Percentiles rank a stretch among this genome's conserved stretches.
These are phyloP conservation scores for Pichiaceae sp. DNA, from an alignment of 1,139 yeast species.

Conservation along the genomic window DNA sequence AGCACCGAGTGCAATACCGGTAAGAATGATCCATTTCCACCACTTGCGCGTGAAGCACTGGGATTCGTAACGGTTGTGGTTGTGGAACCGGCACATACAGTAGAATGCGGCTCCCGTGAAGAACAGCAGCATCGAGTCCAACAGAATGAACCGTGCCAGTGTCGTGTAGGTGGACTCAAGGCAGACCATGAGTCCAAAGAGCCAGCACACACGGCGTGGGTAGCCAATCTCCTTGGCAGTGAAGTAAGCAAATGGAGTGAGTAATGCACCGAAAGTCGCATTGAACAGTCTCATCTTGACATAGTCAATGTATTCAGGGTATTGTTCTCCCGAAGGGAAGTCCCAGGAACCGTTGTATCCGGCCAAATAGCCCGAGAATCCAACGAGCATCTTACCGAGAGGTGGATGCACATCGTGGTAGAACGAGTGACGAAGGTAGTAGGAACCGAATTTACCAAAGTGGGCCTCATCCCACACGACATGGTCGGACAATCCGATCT, in stretches of 20 bases:
- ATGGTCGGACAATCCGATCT: constrained; percentile 39
- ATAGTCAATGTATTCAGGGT: constrained; percentile 81
- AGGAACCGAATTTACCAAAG: constrained; percentile 93
- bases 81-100: constrained; percentile 74
- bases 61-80: constrained; percentile 44
- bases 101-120: constrained; percentile 82
- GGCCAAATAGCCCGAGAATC: constrained; percentile 87
- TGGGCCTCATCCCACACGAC: constrained; percentile 66
- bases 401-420: constrained; percentile 99
- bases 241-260: constrained; percentile 90
- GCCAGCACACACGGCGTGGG: constrained; percentile 77
- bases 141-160: constrained; percentile 80
- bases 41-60: constrained; percentile 63
- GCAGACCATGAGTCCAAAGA: constrained; percentile 78
- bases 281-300: constrained; percentile 92
- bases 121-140: constrained; percentile 92
- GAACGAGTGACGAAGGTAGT: constrained; percentile 85
- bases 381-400: constrained; percentile 93
- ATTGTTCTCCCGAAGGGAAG: constrained; percentile 78
- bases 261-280: constrained; percentile 79
- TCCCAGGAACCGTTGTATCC: constrained; percentile 95
- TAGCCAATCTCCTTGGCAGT: constrained; percentile 84
- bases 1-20: constrained; percentile 72
- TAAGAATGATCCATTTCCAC: constrained; percentile 86
- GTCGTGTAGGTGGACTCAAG: constrained; percentile 84